These are phyloP conservation scores for Epithemia pelagica DNA, from an alignment of 108 stramenopile species.

Conservation along the genomic window DNA sequence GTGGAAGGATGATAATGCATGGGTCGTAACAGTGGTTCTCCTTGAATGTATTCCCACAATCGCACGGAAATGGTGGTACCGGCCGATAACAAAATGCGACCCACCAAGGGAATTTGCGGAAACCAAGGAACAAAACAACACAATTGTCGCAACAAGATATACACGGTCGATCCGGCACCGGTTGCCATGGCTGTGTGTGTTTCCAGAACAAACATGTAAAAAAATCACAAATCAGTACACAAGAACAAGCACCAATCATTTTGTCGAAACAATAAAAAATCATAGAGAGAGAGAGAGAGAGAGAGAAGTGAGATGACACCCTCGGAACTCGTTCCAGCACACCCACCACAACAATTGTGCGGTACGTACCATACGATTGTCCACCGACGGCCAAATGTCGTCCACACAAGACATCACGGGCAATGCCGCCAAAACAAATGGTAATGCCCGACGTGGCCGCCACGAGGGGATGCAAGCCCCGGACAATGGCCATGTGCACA, in stretches of 20 bases:
- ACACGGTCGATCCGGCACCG: too few species aligned
- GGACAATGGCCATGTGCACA: conserved; percentile 18
- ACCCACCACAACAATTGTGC: conserved; percentile 16
- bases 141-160: too few species aligned
- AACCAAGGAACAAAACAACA: too few species aligned
- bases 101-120: conserved; percentile 2
- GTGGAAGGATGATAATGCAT: too few species aligned
- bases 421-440: conserved; percentile 32
- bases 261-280: too few species aligned
- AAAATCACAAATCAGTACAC: too few species aligned
- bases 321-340: conserved; percentile 8
- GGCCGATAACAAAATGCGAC: conserved; percentile 2
- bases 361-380: conserved; percentile 17
- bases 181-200: too few species aligned
- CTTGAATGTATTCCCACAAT: conserved; percentile 13
- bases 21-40: conserved; percentile 12
- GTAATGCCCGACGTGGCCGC: conserved; percentile 24
- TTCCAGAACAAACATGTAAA: too few species aligned
- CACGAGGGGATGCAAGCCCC: conserved; percentile 24
- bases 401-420: conserved; percentile 28
- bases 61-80: conserved; percentile 13
- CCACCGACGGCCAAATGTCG: conserved; percentile 19
- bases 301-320: too few species aligned
- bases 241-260: too few species aligned
- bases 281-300: too few species aligned